Conservation (phyloP, 441 rosid species). For the Erodium moschatum region DNA sequence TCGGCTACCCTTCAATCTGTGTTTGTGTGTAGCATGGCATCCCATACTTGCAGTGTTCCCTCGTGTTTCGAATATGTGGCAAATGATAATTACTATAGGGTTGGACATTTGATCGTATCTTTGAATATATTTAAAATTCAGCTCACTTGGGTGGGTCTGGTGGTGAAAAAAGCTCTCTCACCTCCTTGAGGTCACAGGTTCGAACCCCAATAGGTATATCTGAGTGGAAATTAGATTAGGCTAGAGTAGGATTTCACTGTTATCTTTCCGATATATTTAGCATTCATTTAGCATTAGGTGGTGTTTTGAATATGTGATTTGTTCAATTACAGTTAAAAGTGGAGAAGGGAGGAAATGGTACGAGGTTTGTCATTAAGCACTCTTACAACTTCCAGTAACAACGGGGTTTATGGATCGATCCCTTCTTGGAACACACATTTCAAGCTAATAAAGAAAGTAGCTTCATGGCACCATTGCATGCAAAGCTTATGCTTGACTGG, state of each 20-base stretch:
- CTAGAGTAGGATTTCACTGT: too few species aligned
- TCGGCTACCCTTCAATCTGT: neutral
- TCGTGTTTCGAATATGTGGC: neutral
- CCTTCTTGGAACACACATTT: constrained; percentile 33
- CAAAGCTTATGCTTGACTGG: constrained; percentile 28
- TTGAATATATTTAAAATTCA: neutral
- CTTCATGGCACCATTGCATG: constrained; percentile 27
- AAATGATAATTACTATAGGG: neutral
- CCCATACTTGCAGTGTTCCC: neutral
- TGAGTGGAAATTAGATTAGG: too few species aligned
- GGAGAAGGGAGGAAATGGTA: constrained; percentile 29
- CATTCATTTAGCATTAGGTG: neutral
- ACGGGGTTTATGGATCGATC: constrained; percentile 32
- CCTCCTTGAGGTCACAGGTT: too few species aligned
- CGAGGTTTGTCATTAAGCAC: constrained; percentile 43
- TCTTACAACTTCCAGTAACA: constrained; percentile 34
- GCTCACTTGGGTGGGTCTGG: too few species aligned
- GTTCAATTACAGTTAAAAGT: neutral
- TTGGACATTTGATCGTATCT: neutral
- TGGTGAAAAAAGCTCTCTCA: too few species aligned
- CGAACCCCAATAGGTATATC: too few species aligned
- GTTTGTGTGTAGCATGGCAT: neutral
- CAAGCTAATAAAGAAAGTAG: constrained; percentile 25
- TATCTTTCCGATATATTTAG: neutral
- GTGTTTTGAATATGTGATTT: neutral